These are phyloP conservation scores for Lactifluus pinguis DNA, from an alignment of 768 basidiomycete species.

Conservation along the genomic window DNA sequence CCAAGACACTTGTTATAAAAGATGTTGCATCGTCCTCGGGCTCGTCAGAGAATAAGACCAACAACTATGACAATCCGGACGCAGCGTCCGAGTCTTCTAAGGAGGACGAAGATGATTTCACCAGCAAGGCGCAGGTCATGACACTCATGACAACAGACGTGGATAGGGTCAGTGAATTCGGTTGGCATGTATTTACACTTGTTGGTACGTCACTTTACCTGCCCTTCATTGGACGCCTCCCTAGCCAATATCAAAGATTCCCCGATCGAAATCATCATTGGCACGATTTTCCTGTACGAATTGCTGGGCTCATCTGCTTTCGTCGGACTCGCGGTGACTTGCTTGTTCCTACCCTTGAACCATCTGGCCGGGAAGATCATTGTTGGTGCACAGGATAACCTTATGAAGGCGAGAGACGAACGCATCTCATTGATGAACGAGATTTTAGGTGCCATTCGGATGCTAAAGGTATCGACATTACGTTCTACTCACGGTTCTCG, in stretches of 20 bases:
- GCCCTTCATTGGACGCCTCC: neutral
- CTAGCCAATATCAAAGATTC: constrained; percentile 38
- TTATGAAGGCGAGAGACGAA: constrained; percentile 90
- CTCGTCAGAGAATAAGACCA: constrained; percentile 17
- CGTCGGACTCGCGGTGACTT: constrained; percentile 68
- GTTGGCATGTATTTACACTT: constrained; percentile 68
- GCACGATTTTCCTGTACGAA: constrained; percentile 65
- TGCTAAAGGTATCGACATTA: constrained; percentile 54
- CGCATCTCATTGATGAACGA: constrained; percentile 90
- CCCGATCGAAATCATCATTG: constrained; percentile 70
- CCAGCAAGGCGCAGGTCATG: constrained; percentile 71
- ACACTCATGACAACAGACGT: constrained; percentile 94
- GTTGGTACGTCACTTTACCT: constrained; percentile 39
- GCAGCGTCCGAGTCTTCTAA: constrained; percentile 30
- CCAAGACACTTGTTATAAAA: constrained; percentile 81
- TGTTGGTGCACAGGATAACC: constrained; percentile 66
- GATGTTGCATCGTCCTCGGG: constrained; percentile 63
- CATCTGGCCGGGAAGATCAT: constrained; percentile 79
- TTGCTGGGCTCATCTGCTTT: constrained; percentile 74
- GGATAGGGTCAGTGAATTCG: constrained; percentile 79
- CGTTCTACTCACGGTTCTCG: neutral
- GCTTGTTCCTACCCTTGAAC: constrained; percentile 60
- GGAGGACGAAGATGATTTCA: constrained; percentile 35
- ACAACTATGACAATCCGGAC: constrained; percentile 20
- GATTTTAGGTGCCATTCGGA: constrained; percentile 81